These are phyloP conservation scores for Chenopodium quinoa DNA, from an alignment of 148 eudicot genomes.

Conservation along the genomic window DNA sequence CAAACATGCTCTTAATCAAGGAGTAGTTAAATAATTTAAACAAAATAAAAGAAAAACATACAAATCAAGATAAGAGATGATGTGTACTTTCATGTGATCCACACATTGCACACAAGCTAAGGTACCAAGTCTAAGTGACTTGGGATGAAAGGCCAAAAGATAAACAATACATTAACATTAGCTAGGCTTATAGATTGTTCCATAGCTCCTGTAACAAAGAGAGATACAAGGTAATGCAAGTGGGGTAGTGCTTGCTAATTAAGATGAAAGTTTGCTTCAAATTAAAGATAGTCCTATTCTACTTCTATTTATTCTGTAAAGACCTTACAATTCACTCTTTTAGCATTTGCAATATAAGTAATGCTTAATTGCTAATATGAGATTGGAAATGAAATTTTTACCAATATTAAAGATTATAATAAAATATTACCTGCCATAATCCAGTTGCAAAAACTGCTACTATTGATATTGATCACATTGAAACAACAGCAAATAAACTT, in stretches of 20 bases:
- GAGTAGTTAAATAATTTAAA: too few relatives aligned
- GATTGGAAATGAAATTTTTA: not conserved
- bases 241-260: not conserved
- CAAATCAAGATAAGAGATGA: not conserved
- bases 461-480: not conserved
- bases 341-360: constrained; percentile 11
- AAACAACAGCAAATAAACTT: not conserved
- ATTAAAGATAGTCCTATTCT: not conserved
- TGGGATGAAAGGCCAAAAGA: constrained; percentile 8
- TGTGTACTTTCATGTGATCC: not conserved
- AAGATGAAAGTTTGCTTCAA: not conserved
- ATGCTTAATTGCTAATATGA: constrained; percentile 3
- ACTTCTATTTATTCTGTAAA: too few relatives aligned
- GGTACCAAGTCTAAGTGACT: constrained; percentile 2
- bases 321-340: constrained; percentile 7
- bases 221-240: not conserved
- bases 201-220: not conserved
- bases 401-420: not conserved
- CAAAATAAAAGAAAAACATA: not conserved
- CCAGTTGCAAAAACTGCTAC: constrained; percentile 7
- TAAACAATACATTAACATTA: too few relatives aligned
- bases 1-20: too few relatives aligned
- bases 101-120: not conserved
- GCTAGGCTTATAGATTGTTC: not conserved
- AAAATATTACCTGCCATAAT: not conserved